phyloP scores from a whole-genome alignment of 495 filamentous ascomycete genomes.

The Oidiodendron maius region DNA sequence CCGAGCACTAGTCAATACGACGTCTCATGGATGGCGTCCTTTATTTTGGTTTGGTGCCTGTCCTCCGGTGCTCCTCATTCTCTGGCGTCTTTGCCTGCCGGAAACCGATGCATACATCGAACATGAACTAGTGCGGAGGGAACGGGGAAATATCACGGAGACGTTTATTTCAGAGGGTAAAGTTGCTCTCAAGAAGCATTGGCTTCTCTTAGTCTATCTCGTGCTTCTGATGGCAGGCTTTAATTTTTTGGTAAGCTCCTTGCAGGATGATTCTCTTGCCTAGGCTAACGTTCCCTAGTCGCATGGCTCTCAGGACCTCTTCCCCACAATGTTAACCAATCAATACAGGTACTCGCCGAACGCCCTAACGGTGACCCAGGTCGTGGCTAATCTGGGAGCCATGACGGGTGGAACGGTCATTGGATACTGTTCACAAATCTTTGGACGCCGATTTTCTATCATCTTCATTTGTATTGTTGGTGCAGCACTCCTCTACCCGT shows the following conservation, averaged over 20 bases:
- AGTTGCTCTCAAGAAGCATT: slow-evolving; percentile 69
- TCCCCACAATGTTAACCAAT: slow-evolving; percentile 75
- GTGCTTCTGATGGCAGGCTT: slow-evolving; percentile 86
- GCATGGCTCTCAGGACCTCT: slow-evolving; percentile 87
- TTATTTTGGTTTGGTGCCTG: slow-evolving; percentile 83
- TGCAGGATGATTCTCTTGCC: background rate
- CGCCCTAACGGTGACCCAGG: slow-evolving; percentile 75
- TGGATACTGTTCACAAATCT: slow-evolving; percentile 74
- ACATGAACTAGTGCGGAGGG: slow-evolving; percentile 53
- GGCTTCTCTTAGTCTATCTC: slow-evolving; percentile 72
- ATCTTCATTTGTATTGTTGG: slow-evolving; percentile 72
- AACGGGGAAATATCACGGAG: slow-evolving; percentile 38
- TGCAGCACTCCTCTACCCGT: slow-evolving; percentile 75
- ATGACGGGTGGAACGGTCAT: slow-evolving; percentile 70
- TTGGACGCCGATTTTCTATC: slow-evolving; percentile 77
- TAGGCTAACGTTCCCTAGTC: slow-evolving; percentile 39
- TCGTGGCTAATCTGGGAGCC: slow-evolving; percentile 79
- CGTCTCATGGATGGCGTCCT: slow-evolving; percentile 70
- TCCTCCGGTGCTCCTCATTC: slow-evolving; percentile 74
- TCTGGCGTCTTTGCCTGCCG: slow-evolving; percentile 68
- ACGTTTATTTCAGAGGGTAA: slow-evolving; percentile 73
- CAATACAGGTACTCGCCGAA: slow-evolving; percentile 69
- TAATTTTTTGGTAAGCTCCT: slow-evolving; percentile 68
- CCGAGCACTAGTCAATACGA: slow-evolving; percentile 64
- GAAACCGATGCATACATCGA: slow-evolving; percentile 67